phyloP scores from a whole-genome alignment of 108 stramenopile genomes.

The Epipyxis sp. region DNA sequence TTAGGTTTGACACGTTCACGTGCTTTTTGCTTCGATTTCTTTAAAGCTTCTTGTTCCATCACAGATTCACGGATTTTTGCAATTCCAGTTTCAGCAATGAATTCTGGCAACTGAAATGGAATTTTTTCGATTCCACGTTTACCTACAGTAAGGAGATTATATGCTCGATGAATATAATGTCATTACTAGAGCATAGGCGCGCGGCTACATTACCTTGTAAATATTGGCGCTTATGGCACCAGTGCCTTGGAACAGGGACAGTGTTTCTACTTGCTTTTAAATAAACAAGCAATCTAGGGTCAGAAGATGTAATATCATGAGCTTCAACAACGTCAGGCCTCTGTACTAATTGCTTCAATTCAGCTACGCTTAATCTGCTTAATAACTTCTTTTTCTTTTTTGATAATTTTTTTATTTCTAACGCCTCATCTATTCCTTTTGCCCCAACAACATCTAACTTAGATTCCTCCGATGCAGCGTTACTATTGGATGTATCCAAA shows the following conservation, averaged over 20 bases:
- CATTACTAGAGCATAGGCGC: not conserved
- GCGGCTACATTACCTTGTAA: constrained; percentile 69
- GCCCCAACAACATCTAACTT: constrained; percentile 40
- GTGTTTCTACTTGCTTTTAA: constrained; percentile 80
- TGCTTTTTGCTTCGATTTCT: constrained; percentile 78
- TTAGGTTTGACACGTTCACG: constrained; percentile 81
- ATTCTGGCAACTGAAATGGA: constrained; percentile 91
- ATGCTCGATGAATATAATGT: not conserved
- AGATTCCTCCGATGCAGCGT: constrained; percentile 35
- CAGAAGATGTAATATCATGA: constrained; percentile 89
- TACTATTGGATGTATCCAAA: constrained; percentile 30
- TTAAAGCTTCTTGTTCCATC: constrained; percentile 69
- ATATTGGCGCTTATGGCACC: constrained; percentile 97
- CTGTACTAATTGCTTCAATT: constrained; percentile 74
- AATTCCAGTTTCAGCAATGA: constrained; percentile 95
- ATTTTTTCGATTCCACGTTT: constrained; percentile 84
- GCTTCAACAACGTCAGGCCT: constrained; percentile 91
- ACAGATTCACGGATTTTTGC: constrained; percentile 77
- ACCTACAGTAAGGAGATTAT: not conserved
- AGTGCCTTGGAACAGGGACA: constrained; percentile 92
- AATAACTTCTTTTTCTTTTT: constrained; percentile 80
- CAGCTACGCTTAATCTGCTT: constrained; percentile 82
- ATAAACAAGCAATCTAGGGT: constrained; percentile 83
- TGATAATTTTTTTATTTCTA: constrained; percentile 55
- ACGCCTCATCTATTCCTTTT: constrained; percentile 47